These are phyloP conservation scores for Agaricus blazei DNA, from an alignment of 768 basidiomycete genomes.

Conservation along the genomic window DNA sequence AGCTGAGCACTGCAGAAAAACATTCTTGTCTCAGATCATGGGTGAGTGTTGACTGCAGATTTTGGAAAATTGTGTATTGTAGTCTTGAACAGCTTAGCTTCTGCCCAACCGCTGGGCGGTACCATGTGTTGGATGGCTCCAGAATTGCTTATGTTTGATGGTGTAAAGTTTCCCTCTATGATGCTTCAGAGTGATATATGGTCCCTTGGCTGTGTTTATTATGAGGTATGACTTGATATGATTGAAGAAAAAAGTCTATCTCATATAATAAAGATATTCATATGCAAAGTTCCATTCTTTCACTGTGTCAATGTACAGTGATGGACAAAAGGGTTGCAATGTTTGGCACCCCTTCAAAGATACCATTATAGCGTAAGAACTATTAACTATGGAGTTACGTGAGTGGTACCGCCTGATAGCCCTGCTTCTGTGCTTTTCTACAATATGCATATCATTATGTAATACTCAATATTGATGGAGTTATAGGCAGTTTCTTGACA, in stretches of 20 bases:
- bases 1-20: background rate
- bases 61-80: background rate
- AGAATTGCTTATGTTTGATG: background rate
- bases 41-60: background rate
- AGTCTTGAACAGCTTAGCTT: background rate
- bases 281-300: background rate
- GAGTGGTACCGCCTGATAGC: too few relatives aligned
- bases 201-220: constrained; percentile 4
- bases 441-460: too few relatives aligned
- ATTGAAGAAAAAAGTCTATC: background rate
- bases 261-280: background rate
- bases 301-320: background rate
- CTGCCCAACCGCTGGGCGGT: background rate
- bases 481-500: too few relatives aligned
- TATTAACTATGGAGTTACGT: too few relatives aligned
- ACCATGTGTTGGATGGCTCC: constrained; percentile 5
- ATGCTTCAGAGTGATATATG: constrained; percentile 2
- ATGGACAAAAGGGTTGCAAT: too few relatives aligned
- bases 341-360: too few relatives aligned
- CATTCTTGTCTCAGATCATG: background rate
- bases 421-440: too few relatives aligned
- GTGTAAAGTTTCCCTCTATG: background rate
- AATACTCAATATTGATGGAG: too few relatives aligned
- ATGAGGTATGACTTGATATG: background rate
- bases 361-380: too few relatives aligned